Evolutionary conservation across 257 asterid genomes (phyloP).

Genomic region (Scutellaria barbata): DNA sequence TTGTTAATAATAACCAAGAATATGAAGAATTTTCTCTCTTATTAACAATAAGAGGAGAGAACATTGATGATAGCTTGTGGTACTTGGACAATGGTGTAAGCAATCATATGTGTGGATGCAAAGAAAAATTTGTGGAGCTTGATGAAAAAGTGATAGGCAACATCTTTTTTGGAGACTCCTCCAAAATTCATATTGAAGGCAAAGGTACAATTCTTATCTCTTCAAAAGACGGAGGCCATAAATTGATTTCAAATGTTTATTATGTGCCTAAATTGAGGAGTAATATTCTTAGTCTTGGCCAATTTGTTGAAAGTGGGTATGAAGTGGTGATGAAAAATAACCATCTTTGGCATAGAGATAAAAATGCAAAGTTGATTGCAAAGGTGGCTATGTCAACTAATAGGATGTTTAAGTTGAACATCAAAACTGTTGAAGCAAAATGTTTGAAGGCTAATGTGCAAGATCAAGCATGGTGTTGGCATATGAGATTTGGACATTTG

Average conservation of each 20-base stretch:
- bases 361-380: not conserved
- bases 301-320: not conserved
- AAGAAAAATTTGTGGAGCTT: not conserved
- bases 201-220: not conserved
- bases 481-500: not conserved
- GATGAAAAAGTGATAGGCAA: not conserved
- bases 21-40: not conserved
- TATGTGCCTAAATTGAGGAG: not conserved
- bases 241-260: not conserved
- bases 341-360: not conserved
- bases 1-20: not conserved
- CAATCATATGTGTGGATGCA: not conserved
- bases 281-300: not conserved
- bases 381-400: too few species aligned
- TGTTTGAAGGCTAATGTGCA: slow-evolving; percentile 1
- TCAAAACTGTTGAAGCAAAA: not conserved
- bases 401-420: not conserved
- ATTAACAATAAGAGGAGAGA: not conserved
- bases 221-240: too few species aligned
- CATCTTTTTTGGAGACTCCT: not conserved
- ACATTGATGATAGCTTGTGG: not conserved
- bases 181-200: not conserved
- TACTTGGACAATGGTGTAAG: too few species aligned
- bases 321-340: not conserved
- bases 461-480: not conserved